A percentile compares a stretch with the other conserved stretches of the same genome.
These are phyloP conservation scores for Vitis riparia DNA, from an alignment of 164 flowering plant genomes.

Conservation along the genomic window DNA sequence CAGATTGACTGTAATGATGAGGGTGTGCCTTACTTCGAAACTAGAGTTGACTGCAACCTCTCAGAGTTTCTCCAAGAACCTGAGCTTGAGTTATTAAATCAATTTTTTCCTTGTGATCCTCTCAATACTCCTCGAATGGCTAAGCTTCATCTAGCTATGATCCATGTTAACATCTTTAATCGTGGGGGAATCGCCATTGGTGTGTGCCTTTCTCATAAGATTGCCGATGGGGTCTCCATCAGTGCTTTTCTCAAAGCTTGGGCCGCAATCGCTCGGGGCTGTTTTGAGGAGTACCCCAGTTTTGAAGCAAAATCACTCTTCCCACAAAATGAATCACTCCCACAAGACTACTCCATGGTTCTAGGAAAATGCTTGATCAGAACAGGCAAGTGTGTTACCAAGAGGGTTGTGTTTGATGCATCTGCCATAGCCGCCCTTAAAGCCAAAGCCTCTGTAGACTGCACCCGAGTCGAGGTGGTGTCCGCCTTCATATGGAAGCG, in stretches of 20 bases:
- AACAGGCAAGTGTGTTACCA: conserved; percentile 34
- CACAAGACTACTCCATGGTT: conserved; percentile 2
- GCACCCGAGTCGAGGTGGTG: conserved; percentile 47
- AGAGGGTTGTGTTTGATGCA: conserved; percentile 44
- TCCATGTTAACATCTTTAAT: conserved; percentile 46
- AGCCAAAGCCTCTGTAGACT: conserved; percentile 19
- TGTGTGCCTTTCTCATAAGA: conserved; percentile 43
- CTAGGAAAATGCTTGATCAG: conserved; percentile 16
- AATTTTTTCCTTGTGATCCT: conserved; percentile 25
- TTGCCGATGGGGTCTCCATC: conserved; percentile 39
- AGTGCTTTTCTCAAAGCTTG: conserved; percentile 40
- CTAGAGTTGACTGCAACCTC: conserved; percentile 17
- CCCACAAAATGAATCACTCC: conserved; percentile 24
- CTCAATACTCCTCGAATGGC: background rate
- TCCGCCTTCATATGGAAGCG: conserved; percentile 53
- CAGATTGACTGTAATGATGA: conserved; percentile 23
- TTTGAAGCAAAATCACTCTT: conserved; percentile 27
- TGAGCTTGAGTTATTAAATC: conserved; percentile 10
- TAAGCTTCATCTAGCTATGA: conserved; percentile 16
- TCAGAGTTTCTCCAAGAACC: conserved; percentile 19
- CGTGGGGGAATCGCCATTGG: conserved; percentile 66
- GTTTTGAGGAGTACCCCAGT: conserved; percentile 12
- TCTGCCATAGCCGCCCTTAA: conserved; percentile 32
- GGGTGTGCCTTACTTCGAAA: conserved; percentile 34
- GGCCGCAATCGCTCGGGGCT: conserved; percentile 32